phyloP scores from a whole-genome alignment of 208 protist genomes.

The Spongospora subterranea region DNA sequence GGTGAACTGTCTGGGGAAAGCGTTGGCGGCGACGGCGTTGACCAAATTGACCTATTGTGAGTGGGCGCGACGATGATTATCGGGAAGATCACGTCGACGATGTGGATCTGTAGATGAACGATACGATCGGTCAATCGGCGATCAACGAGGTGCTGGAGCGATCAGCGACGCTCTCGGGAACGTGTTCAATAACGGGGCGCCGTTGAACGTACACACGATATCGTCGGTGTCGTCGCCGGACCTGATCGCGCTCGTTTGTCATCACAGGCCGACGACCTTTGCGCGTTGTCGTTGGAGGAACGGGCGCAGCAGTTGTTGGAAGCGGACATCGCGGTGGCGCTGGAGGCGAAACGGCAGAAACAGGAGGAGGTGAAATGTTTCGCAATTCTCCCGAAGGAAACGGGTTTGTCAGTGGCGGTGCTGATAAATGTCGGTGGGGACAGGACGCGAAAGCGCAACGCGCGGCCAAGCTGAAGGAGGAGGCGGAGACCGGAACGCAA shows the following conservation, averaged over 20 bases:
- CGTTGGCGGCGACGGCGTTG: neutral
- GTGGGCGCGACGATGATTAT: too few relatives aligned
- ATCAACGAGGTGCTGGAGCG: neutral
- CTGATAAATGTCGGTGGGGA: neutral
- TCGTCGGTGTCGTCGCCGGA: neutral
- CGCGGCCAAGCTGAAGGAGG: neutral
- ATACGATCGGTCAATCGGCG: too few relatives aligned
- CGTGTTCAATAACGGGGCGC: neutral
- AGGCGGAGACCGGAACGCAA: neutral
- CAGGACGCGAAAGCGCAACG: constrained; percentile 37
- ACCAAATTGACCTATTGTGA: neutral
- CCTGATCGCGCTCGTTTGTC: neutral
- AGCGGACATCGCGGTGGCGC: neutral
- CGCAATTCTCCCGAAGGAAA: neutral
- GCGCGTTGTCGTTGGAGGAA: neutral
- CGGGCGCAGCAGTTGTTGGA: neutral
- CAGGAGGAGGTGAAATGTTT: constrained; percentile 25
- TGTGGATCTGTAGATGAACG: too few relatives aligned
- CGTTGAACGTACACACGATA: neutral
- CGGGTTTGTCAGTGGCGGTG: neutral
- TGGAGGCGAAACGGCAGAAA: neutral
- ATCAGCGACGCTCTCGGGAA: neutral
- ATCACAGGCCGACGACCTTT: neutral
- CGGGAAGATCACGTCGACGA: too few relatives aligned
- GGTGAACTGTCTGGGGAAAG: neutral